Evolutionary conservation across 495 filamentous ascomycete genomes (phyloP), one percentile per base, ranked within the genome.

Genomic region (Amniculicola lignicola): DNA sequence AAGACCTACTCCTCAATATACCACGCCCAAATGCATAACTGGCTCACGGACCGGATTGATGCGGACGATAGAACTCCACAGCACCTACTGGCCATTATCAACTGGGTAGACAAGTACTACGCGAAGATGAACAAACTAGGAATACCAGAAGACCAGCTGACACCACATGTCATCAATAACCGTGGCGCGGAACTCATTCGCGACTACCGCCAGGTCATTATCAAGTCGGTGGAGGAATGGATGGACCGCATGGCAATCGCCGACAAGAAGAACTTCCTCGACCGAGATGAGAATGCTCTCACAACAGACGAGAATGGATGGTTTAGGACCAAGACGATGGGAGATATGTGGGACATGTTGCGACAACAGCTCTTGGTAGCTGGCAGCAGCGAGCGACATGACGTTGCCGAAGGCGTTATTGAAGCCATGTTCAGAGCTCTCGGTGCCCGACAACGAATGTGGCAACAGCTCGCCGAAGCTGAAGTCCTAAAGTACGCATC

Each of bases 311-410:
- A 89, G 55, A 86, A 92, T 63, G 88, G 87, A 49, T 86, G 84
- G 62, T 90, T 95, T 78, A 87, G 89, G 21, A 96, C 89, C 33
- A 87, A 86, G 70, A 93, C 88, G 23, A 74, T 95, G 50, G 85
- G 87, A 53, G 90, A 95, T 61, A 87, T 97, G 84, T 99, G 94
- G 89, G 85, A 88, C 37, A 97, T 99, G 93, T 76, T 99, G 41
- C 82, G 88, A 42, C 91, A 97, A 66, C 90, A 99, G 67, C 76
- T 94, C 31, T 77, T 83, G 40, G 89, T 87, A 3, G 88, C 93
- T 4, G 82, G 80, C 9, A 83, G 87, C 59, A 93, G 88, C 14
- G 80, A 88, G 50, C 85, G 91, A 15, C 77, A 80, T 7, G 93
- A 96, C 62, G 87, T 99, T 0, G 84, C 87, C 6, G 90, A 96